Percentiles rank a stretch among this genome's conserved stretches.
Evolutionary conservation across 73 alveolate genomes (phyloP).

Genomic region (Tetrahymena malaccensis): DNA sequence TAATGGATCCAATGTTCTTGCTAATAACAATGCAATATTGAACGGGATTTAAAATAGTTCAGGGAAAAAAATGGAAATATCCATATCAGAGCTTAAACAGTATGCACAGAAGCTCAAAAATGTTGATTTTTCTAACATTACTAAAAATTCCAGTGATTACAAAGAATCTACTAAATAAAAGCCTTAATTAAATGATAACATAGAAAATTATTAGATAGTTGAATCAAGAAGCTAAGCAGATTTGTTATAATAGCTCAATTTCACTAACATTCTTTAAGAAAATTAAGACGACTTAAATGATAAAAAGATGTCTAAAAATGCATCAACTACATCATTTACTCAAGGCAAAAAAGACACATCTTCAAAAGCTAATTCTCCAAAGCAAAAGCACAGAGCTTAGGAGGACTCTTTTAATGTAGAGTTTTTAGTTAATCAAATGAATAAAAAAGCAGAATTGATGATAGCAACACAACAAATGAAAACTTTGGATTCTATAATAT

Average conservation of each 20-base stretch:
- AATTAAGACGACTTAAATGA: neutral
- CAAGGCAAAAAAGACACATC: neutral
- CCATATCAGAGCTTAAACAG: neutral
- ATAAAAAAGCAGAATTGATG: neutral
- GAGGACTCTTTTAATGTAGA: neutral
- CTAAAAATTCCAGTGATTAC: neutral
- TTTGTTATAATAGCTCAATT: neutral
- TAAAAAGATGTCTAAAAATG: neutral
- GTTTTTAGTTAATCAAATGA: neutral
- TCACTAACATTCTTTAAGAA: neutral
- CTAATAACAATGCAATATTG: neutral
- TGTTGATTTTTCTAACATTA: neutral
- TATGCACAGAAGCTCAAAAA: neutral
- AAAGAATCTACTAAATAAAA: neutral
- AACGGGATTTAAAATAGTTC: neutral
- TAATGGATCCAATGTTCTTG: neutral
- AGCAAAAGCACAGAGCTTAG: neutral
- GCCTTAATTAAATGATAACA: neutral
- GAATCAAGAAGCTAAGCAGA: neutral
- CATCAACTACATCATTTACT: neutral
- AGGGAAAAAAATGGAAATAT: neutral
- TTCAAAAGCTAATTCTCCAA: neutral
- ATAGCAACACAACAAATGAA: neutral
- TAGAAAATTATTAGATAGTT: neutral
- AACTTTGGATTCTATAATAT: neutral